phyloP scores from a whole-genome alignment of 805 yeast genomes.

The Teunomyces atbi region DNA sequence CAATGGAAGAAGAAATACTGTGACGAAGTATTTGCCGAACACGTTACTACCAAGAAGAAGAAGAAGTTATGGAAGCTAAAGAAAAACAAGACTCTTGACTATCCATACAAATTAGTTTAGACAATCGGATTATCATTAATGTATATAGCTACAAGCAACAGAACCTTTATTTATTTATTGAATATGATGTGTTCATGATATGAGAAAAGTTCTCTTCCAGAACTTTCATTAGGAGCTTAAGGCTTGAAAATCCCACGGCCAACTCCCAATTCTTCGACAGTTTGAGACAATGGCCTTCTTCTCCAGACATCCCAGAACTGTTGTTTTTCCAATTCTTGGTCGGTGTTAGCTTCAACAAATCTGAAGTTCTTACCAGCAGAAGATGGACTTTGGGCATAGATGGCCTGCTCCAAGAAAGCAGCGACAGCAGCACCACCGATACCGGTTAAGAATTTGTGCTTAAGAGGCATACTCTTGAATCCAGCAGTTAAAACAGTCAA shows the following conservation, averaged over 20 bases:
- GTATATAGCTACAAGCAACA: neutral
- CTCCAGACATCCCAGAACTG: constrained; percentile 79
- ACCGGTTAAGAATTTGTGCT: constrained; percentile 42
- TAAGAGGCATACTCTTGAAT: constrained; percentile 39
- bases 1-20: constrained; percentile 49
- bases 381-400: constrained; percentile 41
- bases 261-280: constrained; percentile 71
- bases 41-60: constrained; percentile 76
- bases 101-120: constrained; percentile 62
- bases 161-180: constrained; percentile 1
- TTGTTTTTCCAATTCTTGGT: constrained; percentile 33
- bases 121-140: neutral
- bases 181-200: constrained; percentile 3
- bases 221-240: neutral
- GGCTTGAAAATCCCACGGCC: constrained; percentile 54
- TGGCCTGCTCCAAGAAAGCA: constrained; percentile 37
- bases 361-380: constrained; percentile 39
- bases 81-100: constrained; percentile 76
- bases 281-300: constrained; percentile 80
- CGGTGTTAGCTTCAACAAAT: constrained; percentile 40
- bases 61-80: constrained; percentile 87
- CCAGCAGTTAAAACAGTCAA: constrained; percentile 45
- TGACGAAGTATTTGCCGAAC: constrained; percentile 83
- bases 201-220: neutral
- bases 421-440: constrained; percentile 38